These are phyloP conservation scores for Trametes punicea DNA, from an alignment of 768 basidiomycete genomes.

Conservation along the genomic window DNA sequence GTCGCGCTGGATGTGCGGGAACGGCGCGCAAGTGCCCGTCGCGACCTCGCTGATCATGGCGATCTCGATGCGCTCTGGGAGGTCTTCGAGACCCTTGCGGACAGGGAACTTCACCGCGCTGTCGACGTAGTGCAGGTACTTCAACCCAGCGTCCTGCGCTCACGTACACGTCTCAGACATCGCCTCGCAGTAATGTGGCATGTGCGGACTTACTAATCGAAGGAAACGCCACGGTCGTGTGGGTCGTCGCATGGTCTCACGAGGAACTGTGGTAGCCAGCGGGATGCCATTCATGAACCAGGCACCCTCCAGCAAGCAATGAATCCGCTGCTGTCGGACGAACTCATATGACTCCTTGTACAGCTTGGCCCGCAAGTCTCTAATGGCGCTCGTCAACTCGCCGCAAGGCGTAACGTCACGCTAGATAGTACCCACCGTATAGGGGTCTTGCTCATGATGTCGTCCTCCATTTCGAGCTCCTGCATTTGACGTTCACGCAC, in stretches of 20 bases:
- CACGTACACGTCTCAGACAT: not conserved
- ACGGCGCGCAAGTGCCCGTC: slow-evolving; percentile 67
- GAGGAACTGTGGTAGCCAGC: slow-evolving; percentile 36
- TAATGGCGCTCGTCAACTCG: slow-evolving; percentile 27
- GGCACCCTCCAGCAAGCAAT: slow-evolving; percentile 83
- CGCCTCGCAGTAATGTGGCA: not conserved
- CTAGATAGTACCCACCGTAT: slow-evolving; percentile 56
- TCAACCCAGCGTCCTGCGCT: slow-evolving; percentile 76
- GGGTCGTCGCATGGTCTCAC: slow-evolving; percentile 54
- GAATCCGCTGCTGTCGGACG: slow-evolving; percentile 83
- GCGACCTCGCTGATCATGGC: slow-evolving; percentile 76
- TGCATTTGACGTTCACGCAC: slow-evolving; percentile 88
- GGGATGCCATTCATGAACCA: slow-evolving; percentile 88
- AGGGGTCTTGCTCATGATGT: slow-evolving; percentile 79
- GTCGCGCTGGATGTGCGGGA: slow-evolving; percentile 46
- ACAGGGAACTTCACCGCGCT: slow-evolving; percentile 76
- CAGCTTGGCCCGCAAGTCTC: slow-evolving; percentile 79
- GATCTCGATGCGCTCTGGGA: slow-evolving; percentile 84
- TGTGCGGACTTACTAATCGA: slow-evolving; percentile 52
- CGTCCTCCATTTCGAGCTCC: slow-evolving; percentile 86
- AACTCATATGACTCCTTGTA: slow-evolving; percentile 91
- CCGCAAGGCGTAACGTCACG: not conserved
- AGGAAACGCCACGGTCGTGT: slow-evolving; percentile 81
- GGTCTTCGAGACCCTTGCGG: slow-evolving; percentile 78
- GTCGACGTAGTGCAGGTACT: slow-evolving; percentile 84